These are phyloP conservation scores for Castanea mollissima DNA, from an alignment of 306 rosid species.

Conservation along the genomic window DNA sequence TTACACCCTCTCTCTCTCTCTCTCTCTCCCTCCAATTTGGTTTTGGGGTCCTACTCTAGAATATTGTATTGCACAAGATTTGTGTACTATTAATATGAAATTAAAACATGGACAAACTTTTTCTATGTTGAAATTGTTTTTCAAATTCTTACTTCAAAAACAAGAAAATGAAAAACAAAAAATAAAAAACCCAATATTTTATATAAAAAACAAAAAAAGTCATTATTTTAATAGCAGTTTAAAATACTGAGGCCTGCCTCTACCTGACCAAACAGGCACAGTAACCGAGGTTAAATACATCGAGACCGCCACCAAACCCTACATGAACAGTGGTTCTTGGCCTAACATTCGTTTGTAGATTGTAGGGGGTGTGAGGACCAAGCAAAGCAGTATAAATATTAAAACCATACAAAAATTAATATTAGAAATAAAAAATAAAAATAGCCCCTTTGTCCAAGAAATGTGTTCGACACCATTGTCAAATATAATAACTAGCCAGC, in stretches of 20 bases:
- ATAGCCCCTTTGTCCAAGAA: conserved; percentile 16
- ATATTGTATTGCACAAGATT: no score
- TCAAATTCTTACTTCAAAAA: no score
- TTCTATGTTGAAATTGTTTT: no score
- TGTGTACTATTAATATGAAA: no score
- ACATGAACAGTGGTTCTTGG: conserved; percentile 13
- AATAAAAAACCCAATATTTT: background rate
- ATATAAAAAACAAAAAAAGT: background rate
- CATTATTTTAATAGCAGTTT: background rate
- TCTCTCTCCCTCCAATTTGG: background rate
- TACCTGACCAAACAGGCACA: conserved; percentile 42
- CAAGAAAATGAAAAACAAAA: no score
- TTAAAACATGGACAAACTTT: no score
- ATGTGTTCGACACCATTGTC: conserved; percentile 5
- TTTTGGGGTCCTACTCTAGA: no score
- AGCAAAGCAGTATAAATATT: background rate
- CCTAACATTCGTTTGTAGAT: conserved; percentile 54
- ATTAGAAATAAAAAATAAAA: no score
- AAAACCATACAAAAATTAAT: background rate
- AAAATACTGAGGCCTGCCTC: conserved; percentile 15
- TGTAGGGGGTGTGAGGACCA: conserved; percentile 24
- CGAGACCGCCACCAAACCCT: conserved; percentile 40
- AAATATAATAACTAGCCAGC: background rate
- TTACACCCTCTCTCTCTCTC: conserved; percentile 6
- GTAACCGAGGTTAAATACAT: conserved; percentile 37